Evolutionary conservation across 2,329 filamentous ascomycete species (phyloP).

Genomic region (Beauveria brongniartii): DNA sequence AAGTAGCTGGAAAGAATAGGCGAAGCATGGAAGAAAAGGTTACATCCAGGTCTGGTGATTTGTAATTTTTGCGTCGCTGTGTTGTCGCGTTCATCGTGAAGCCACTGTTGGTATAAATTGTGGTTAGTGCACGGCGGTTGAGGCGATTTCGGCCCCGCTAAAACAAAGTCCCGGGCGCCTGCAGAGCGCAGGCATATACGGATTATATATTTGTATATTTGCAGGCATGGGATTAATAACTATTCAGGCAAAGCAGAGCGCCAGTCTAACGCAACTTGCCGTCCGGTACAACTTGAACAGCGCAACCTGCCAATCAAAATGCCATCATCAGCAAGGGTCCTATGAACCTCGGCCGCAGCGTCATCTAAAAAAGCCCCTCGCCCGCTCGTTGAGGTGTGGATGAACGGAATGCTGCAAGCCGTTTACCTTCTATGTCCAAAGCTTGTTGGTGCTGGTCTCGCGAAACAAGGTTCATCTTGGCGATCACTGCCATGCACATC

Average conservation of each 20-base stretch:
- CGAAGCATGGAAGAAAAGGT: background rate
- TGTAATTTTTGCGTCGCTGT: background rate
- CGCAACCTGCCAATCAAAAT: too few relatives aligned
- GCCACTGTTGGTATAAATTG: background rate
- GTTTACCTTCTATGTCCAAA: background rate
- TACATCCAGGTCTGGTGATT: background rate
- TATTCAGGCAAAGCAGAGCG: background rate
- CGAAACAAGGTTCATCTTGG: background rate
- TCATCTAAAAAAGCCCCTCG: background rate
- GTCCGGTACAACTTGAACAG: too few relatives aligned
- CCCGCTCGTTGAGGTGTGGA: background rate
- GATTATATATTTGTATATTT: background rate
- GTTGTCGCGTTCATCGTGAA: background rate
- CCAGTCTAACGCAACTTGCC: too few relatives aligned
- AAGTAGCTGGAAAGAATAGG: background rate
- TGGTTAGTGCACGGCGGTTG: background rate
- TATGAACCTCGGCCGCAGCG: background rate
- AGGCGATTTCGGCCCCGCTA: constrained; percentile 14
- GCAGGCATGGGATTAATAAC: background rate
- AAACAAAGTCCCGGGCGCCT: constrained; percentile 16
- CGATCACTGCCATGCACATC: background rate
- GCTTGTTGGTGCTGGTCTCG: background rate
- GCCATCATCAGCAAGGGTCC: too few relatives aligned
- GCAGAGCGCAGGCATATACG: background rate
- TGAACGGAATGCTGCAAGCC: background rate